phyloP scores from a whole-genome alignment of 257 asterid species.

The Solanum etuberosum region DNA sequence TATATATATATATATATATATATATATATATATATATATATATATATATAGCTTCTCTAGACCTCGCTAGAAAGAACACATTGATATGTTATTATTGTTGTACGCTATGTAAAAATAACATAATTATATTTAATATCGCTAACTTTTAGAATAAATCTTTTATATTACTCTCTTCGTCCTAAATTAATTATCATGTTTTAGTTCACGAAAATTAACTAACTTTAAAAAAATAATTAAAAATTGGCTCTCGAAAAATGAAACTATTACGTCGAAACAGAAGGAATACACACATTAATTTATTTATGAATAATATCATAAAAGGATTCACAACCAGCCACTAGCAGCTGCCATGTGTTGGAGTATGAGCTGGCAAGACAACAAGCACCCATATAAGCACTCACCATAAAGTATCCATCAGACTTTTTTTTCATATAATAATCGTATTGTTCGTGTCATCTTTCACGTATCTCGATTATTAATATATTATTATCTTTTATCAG shows the following conservation, averaged over 20 bases:
- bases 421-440: no score
- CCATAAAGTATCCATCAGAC: neutral
- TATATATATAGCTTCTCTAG: fast-evolving
- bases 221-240: neutral
- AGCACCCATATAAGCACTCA: neutral
- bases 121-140: no score
- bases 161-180: neutral
- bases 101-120: no score
- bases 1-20: no score
- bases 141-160: no score
- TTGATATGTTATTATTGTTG: no score
- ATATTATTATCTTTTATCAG: no score
- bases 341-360: neutral
- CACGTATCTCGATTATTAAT: no score
- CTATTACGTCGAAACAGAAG: neutral
- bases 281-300: neutral
- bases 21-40: no score
- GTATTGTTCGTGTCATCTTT: no score
- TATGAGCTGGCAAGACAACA: neutral
- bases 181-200: neutral
- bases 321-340: neutral
- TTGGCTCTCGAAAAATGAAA: neutral
- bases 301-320: neutral
- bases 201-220: neutral
- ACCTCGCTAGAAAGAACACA: no score